Percentiles rank a stretch among this genome's conserved stretches.
phyloP scores from a whole-genome alignment of 495 filamentous ascomycete genomes.

The Aspergillus bridgeri region DNA sequence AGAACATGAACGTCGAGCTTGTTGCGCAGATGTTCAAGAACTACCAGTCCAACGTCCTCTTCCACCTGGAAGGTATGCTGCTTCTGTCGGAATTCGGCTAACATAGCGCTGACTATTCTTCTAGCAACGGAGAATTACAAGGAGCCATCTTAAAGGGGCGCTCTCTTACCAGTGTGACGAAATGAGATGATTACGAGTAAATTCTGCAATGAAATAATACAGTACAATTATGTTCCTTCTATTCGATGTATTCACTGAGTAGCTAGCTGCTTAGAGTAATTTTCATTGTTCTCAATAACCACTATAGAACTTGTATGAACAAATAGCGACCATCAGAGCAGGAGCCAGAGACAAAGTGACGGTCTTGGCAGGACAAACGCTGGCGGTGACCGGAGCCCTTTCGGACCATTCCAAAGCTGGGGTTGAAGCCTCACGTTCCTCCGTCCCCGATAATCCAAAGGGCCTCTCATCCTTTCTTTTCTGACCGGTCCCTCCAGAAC shows the following conservation, averaged over 20 bases:
- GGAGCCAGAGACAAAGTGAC: not conserved
- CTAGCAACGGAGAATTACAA: slow-evolving; percentile 82
- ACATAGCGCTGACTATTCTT: slow-evolving; percentile 9
- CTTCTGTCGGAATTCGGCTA: not conserved
- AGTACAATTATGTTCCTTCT: not conserved
- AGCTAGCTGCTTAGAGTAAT: not conserved
- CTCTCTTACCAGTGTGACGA: not conserved
- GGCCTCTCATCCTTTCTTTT: not conserved
- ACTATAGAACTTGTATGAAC: not conserved
- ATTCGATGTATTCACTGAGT: not conserved
- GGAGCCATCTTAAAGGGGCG: slow-evolving; percentile 58
- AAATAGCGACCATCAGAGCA: not conserved
- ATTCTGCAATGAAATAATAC: not conserved
- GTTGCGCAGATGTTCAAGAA: slow-evolving; percentile 99
- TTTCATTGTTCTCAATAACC: not conserved
- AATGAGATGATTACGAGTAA: not conserved
- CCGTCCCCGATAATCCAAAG: not conserved
- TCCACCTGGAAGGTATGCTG: slow-evolving; percentile 85
- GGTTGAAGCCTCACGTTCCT: slow-evolving; percentile 9
- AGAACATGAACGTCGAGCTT: slow-evolving; percentile 97
- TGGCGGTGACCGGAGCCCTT: slow-evolving; percentile 17
- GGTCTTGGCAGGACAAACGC: slow-evolving; percentile 22
- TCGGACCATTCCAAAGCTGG: slow-evolving; percentile 4
- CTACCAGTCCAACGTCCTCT: slow-evolving; percentile 95
- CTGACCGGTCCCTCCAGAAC: not conserved